These are phyloP conservation scores for Clathrospora elynae DNA, from an alignment of 2,329 filamentous ascomycete species.

Conservation along the genomic window DNA sequence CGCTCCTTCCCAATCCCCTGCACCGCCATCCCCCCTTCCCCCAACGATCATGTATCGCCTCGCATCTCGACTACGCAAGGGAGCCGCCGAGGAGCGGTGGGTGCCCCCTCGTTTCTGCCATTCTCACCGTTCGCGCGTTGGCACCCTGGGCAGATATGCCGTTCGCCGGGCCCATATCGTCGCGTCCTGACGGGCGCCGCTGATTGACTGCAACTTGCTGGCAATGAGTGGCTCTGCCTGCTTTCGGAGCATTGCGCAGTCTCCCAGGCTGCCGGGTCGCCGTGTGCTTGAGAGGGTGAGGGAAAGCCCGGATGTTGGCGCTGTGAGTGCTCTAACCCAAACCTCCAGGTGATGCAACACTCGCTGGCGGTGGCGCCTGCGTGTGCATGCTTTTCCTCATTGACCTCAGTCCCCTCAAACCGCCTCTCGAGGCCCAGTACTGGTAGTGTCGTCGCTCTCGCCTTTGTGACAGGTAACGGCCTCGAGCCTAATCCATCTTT, in stretches of 20 bases:
- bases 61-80: constrained; percentile 23
- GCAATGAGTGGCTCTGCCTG: constrained; percentile 29
- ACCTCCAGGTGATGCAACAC: constrained; percentile 35
- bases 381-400: constrained; percentile 19
- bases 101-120: constrained; percentile 18
- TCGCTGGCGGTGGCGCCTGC: constrained; percentile 27
- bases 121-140: constrained; percentile 10
- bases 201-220: constrained; percentile 21
- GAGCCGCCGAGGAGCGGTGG: constrained; percentile 21
- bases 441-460: constrained; percentile 22
- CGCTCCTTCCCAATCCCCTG: constrained; percentile 30
- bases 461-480: constrained; percentile 46
- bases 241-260: constrained; percentile 48
- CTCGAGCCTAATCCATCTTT: constrained; percentile 21
- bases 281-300: constrained; percentile 28
- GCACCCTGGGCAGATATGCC: constrained; percentile 16
- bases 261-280: constrained; percentile 38
- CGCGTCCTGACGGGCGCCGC: constrained; percentile 12
- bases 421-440: constrained; percentile 21
- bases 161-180: constrained; percentile 25
- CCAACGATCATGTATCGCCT: constrained; percentile 24
- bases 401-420: constrained; percentile 15
- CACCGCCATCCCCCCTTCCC: constrained; percentile 22
- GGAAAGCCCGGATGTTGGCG: constrained; percentile 42
- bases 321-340: constrained; percentile 28